Conservation (phyloP, 805 yeast species). For the Hanseniaspora occidentalis region DNA sequence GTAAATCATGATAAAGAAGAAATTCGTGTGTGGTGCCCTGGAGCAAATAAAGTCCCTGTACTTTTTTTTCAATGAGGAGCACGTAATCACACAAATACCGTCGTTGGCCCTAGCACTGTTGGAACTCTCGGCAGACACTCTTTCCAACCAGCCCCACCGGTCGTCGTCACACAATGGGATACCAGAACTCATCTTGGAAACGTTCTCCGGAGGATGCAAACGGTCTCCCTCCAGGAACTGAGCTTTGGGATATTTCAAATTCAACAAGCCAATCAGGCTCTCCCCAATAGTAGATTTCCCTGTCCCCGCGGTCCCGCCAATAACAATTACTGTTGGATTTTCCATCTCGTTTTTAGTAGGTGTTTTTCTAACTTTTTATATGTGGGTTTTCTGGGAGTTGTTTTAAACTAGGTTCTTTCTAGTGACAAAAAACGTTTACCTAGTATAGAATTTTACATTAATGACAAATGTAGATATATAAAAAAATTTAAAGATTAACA, state of each 20-base stretch:
- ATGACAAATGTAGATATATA: no score
- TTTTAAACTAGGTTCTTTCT: no score
- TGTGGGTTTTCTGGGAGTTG: not conserved
- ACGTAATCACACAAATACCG: slow-evolving; percentile 44
- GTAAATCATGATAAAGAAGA: slow-evolving; percentile 54
- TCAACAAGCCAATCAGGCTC: slow-evolving; percentile 28
- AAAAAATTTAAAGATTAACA: no score
- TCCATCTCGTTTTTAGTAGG: not conserved
- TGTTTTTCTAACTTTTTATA: not conserved
- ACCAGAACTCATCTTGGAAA: slow-evolving; percentile 74
- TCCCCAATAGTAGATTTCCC: slow-evolving; percentile 79
- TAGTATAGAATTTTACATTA: no score
- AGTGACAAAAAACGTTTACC: no score
- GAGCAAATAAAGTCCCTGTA: slow-evolving; percentile 55
- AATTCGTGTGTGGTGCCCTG: slow-evolving; percentile 24
- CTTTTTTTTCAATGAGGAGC: slow-evolving; percentile 68
- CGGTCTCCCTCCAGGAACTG: slow-evolving; percentile 78
- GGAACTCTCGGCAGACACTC: slow-evolving; percentile 33
- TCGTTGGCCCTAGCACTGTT: slow-evolving; percentile 25
- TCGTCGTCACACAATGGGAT: slow-evolving; percentile 81
- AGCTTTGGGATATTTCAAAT: slow-evolving; percentile 25
- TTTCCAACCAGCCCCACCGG: slow-evolving; percentile 78
- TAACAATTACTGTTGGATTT: slow-evolving; percentile 34
- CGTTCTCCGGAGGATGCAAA: slow-evolving; percentile 59
- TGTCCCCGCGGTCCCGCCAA: slow-evolving; percentile 95